Evolutionary conservation across 768 basidiomycete genomes (phyloP).

Genomic region (Amanita rimosa): DNA sequence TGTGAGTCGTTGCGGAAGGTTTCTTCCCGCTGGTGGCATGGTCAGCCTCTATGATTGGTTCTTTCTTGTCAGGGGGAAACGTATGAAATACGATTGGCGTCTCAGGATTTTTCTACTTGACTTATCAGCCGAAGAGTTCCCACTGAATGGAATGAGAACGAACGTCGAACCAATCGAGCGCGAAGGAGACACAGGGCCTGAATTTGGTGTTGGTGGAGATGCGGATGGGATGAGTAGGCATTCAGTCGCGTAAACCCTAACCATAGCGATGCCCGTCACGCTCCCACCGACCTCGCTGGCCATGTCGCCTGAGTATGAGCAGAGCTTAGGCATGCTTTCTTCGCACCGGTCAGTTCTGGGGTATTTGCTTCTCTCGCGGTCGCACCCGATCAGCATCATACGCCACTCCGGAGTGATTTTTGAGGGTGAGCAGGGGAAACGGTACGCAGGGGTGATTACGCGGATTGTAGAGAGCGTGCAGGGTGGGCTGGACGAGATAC

Average conservation of each 20-base stretch:
- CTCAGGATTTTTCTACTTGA: constrained; percentile 28
- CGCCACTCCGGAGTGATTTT: constrained; percentile 78
- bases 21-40: neutral
- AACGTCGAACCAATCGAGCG: constrained; percentile 44
- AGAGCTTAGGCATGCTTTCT: constrained; percentile 64
- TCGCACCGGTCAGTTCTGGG: constrained; percentile 80
- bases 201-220: constrained; percentile 50
- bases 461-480: constrained; percentile 74
- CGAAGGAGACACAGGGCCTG: constrained; percentile 36
- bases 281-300: neutral
- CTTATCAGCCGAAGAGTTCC: neutral
- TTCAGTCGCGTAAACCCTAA: constrained; percentile 1
- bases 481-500: constrained; percentile 67
- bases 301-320: constrained; percentile 75
- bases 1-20: neutral
- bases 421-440: constrained; percentile 72
- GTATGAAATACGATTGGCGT: constrained; percentile 49
- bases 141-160: constrained; percentile 10
- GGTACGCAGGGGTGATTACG: constrained; percentile 62
- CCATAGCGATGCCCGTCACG: neutral
- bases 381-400: constrained; percentile 67
- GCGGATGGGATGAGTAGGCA: constrained; percentile 25
- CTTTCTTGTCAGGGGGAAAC: constrained; percentile 23
- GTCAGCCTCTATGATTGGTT: no score
- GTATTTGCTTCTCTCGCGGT: constrained; percentile 73